Base-by-base conservation (phyloP, 2,329 filamentous ascomycete genomes). In the Cladorrhinum sp. region DNA sequence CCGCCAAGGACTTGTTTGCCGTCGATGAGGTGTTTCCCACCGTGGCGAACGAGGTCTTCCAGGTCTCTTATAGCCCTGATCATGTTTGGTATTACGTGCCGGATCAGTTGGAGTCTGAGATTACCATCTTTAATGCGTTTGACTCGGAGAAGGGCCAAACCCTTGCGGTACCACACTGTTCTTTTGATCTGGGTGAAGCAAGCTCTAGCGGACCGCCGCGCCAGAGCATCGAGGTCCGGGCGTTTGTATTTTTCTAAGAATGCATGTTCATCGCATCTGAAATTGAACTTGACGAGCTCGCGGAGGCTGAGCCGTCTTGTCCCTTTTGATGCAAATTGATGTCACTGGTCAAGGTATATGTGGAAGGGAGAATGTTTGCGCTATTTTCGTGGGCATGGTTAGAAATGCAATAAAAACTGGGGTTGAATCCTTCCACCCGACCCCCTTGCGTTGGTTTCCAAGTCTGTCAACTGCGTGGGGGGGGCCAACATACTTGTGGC, bases 11-110 rank as follows among this genome's bases (percentile, higher is more conserved):
- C 48, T 60, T 66, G 12, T 29, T 65, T 36, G 36, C 27, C 7
- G 65, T 65, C 49, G 65, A 66, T 55, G 63, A 65, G 55, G 65
- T 66, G 22, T 66, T 65, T 45, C 65, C 65, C 16, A 64, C 61
- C 0, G 63, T 65, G 24, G 65, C 63, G 27, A 65, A 65, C 52
- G 61, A 65, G 54, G 62, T 64, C 38, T 65, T 51, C 23, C 64
- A 65, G 56, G 62, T 65, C 23, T 54, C 54, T n/a, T 50, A 61
- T 29, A 64, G 51, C 50, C 64, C 62, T 10, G 58, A 59, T n/a
- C 64, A 65, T 52, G 51, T 53, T 16, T 65, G 64, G 64, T 65
- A 64, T 56, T 65, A 64, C 32, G 36, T 65, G 22, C 64, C 64
- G 1, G 62, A 65, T 54, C 64, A 65, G 54, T 48, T 59, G 27